These are phyloP conservation scores for Colletotrichum sp. DNA, from an alignment of 2,329 filamentous ascomycete genomes.

Conservation along the genomic window DNA sequence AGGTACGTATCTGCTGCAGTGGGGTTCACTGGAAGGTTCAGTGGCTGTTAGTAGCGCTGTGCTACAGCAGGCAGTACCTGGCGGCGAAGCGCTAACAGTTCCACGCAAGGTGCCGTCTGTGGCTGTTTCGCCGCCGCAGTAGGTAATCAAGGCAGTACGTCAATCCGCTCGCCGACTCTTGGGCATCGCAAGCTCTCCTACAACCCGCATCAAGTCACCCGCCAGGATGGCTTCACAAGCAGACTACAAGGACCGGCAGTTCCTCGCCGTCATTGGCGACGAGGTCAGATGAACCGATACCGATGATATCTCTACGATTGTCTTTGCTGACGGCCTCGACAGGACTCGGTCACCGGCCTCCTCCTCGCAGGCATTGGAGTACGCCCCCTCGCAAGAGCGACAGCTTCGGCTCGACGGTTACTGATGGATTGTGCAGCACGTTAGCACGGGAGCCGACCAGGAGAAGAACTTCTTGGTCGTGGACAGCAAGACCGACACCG, in stretches of 20 bases:
- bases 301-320: slow-evolving; percentile 21
- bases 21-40: neutral
- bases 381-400: slow-evolving; percentile 32
- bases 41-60: neutral
- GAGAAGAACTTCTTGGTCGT: slow-evolving; percentile 99
- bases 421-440: slow-evolving; percentile 66
- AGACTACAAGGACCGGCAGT: slow-evolving; percentile 85
- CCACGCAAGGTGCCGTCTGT: neutral
- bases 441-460: slow-evolving; percentile 84
- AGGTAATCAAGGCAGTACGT: slow-evolving; percentile 19
- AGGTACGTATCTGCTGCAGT: neutral
- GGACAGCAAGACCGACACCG: slow-evolving; percentile 88
- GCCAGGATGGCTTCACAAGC: slow-evolving; percentile 55
- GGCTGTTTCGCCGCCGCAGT: neutral
- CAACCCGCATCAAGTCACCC: slow-evolving; percentile 14
- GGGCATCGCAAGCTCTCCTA: slow-evolving; percentile 7
- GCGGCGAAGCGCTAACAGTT: slow-evolving; percentile 6
- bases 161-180: slow-evolving; percentile 13
- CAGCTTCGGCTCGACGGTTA: neutral
- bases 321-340: slow-evolving; percentile 16
- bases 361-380: slow-evolving; percentile 96
- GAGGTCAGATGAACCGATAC: slow-evolving; percentile 66
- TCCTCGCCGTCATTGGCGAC: slow-evolving; percentile 96
- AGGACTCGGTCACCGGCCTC: slow-evolving; percentile 97
- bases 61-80: slow-evolving; percentile 2